Evolutionary conservation across 306 rosid species (phyloP).

Genomic region (Quercus suber): DNA sequence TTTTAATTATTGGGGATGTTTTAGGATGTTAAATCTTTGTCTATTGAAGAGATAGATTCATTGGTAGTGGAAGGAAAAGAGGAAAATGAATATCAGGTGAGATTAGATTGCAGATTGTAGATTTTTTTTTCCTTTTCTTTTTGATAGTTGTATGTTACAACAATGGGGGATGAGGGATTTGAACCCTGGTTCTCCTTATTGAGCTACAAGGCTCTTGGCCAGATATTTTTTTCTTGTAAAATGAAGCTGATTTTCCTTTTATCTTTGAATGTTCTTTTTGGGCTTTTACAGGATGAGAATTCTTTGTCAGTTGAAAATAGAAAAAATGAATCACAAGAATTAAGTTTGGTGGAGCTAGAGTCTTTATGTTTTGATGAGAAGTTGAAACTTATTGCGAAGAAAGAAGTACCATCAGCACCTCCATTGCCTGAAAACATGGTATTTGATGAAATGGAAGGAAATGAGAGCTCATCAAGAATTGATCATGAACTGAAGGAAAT

Average conservation of each 20-base stretch:
- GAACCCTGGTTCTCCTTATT: too few relatives aligned
- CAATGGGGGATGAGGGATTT: too few relatives aligned
- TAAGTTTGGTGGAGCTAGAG: conserved; percentile 19
- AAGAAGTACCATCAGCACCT: conserved; percentile 38
- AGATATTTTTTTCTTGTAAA: background rate
- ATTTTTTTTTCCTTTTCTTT: background rate
- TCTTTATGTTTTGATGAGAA: conserved; percentile 31
- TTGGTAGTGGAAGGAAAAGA: background rate
- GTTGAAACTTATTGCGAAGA: conserved; percentile 23
- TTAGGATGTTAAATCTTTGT: conserved; percentile 18
- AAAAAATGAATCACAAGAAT: conserved; percentile 36
- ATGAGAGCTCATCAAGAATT: conserved; percentile 21
- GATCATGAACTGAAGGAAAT: conserved; percentile 6
- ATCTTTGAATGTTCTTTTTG: conserved; percentile 3
- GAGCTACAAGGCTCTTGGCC: too few relatives aligned
- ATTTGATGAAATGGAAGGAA: conserved; percentile 24
- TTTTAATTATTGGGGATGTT: background rate
- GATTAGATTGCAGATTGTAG: background rate
- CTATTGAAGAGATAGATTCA: conserved; percentile 13
- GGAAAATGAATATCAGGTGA: background rate
- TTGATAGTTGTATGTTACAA: too few relatives aligned
- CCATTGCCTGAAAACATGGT: conserved; percentile 23
- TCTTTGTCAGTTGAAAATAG: conserved; percentile 26
- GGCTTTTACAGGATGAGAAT: conserved; percentile 28
- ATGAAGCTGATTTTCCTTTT: conserved; percentile 4